phyloP scores from a whole-genome alignment of 768 basidiomycete species.

The Termitomyces sp. region DNA sequence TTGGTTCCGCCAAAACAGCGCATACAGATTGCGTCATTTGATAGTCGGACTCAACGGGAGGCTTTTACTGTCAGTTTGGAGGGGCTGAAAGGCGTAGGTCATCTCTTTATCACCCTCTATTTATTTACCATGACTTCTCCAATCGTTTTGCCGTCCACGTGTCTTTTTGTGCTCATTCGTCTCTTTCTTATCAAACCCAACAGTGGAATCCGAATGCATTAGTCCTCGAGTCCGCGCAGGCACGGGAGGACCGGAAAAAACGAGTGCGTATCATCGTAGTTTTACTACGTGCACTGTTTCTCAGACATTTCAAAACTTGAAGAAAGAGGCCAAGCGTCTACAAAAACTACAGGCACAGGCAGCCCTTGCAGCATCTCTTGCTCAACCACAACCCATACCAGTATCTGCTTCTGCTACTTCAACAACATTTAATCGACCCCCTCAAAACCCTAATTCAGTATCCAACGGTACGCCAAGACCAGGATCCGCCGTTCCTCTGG shows the following conservation, averaged over 20 bases:
- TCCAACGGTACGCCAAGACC: constrained; percentile 28
- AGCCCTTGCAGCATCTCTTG: constrained; percentile 15
- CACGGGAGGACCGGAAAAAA: constrained; percentile 72
- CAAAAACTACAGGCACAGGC: constrained; percentile 49
- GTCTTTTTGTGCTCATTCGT: constrained; percentile 1
- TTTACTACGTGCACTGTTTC: background rate
- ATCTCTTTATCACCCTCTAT: constrained; percentile 6
- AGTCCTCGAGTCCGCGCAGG: constrained; percentile 66
- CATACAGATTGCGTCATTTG: constrained; percentile 56
- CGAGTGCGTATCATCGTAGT: constrained; percentile 42
- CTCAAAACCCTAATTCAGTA: constrained; percentile 17
- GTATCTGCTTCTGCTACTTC: constrained; percentile 24
- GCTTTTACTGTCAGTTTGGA: constrained; percentile 71
- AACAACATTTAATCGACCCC: constrained; percentile 17
- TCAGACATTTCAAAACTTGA: background rate
- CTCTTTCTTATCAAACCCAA: background rate
- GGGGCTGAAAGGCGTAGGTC: constrained; percentile 66
- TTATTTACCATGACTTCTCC: background rate
- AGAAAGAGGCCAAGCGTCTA: constrained; percentile 72
- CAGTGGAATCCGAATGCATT: constrained; percentile 67
- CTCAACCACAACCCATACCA: constrained; percentile 26
- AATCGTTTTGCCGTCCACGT: background rate
- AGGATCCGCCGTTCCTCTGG: constrained; percentile 18
- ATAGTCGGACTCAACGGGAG: constrained; percentile 60
- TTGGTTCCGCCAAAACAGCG: constrained; percentile 67